Evolutionary conservation across 257 asterid species (phyloP).

Genomic region (Jacaranda copaia): DNA sequence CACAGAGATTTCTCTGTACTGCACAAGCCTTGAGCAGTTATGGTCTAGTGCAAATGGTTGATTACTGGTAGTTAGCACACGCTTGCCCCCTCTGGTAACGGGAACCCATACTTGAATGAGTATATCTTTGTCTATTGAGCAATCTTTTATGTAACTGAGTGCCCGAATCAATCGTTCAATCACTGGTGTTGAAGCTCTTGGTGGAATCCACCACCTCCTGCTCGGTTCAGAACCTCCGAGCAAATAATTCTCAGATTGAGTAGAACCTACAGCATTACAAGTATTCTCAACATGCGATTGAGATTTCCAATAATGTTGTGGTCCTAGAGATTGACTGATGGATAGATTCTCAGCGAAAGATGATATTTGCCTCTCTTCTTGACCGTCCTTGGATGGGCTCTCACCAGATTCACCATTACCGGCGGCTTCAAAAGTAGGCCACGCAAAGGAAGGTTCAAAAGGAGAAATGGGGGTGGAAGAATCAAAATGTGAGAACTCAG

Average conservation of each 20-base stretch:
- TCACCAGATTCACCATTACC: conserved; percentile 39
- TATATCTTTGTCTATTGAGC: conserved; percentile 56
- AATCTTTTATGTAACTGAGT: conserved; percentile 59
- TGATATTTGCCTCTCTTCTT: conserved; percentile 59
- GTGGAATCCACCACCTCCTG: conserved; percentile 76
- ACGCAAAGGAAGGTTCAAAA: conserved; percentile 65
- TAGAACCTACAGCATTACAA: conserved; percentile 1
- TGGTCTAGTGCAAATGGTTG: conserved; percentile 70
- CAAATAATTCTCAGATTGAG: conserved; percentile 38
- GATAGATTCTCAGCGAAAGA: conserved; percentile 61
- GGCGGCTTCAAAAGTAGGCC: conserved; percentile 62
- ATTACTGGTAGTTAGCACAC: conserved; percentile 70
- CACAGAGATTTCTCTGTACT: conserved; percentile 77
- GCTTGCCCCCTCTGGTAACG: conserved; percentile 61
- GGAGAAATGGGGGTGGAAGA: conserved; percentile 57
- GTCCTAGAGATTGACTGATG: conserved; percentile 50
- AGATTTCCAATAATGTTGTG: conserved; percentile 37
- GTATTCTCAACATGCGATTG: conserved; percentile 43
- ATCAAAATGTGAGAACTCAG: conserved; percentile 59
- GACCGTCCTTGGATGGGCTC: conserved; percentile 40
- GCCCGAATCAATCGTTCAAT: conserved; percentile 75
- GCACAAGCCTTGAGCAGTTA: conserved; percentile 70
- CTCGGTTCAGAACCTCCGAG: conserved; percentile 49
- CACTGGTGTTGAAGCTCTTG: conserved; percentile 65
- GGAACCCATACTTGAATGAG: conserved; percentile 97